Evolutionary conservation across 2,329 filamentous ascomycete species (phyloP), one percentile per base, ranked within the genome.

Genomic region (Lasiodiplodia sp.): DNA sequence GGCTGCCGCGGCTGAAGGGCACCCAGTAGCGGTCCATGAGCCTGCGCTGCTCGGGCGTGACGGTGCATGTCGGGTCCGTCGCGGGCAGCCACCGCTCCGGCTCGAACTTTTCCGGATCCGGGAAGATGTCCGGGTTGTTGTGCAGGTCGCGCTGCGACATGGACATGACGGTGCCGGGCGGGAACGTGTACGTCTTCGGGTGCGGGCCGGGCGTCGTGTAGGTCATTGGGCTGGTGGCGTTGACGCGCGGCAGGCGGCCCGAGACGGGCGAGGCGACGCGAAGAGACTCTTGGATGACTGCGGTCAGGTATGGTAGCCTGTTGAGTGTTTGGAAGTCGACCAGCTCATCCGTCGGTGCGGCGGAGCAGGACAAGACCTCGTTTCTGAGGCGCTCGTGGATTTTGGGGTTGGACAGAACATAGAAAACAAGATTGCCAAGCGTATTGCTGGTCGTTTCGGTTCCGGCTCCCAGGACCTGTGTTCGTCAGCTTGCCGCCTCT

Each of bases 381-480:
- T 69, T 68, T 14, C 73, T 74, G 5, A 85, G 70, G 11, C 71
- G 73, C 0, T 56, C 14, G 1, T 78, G 70, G 7, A 79, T 73
- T 0, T 68, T 4, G 0, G 79, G 77, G 25, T 79, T 74, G 14
- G 71, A 68, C n/a, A 80, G 77, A 2, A 83, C 70, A 73, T 80
- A 69, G 71, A 76, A 83, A 5, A 77, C 74, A 5, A 77, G 70
- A 4, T 79, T 68, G 1, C 75, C 70, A 12, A 84, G 72, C 0
- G 76, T 72, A 70, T 74, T 75, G 8, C 74, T 74, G 0, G 76
- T 78, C 0, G 81, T 83, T 55, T 80, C 76, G 5, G 77, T 79
- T 2, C 79, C 82, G 4, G 81, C 82, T 2, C 73, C 73, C 7
- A 78, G 72, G 1, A 80, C 28, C 62, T 65, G 62, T 1, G n/a